A percentile compares a stretch with the other conserved stretches of the same genome.
Evolutionary conservation across 352 stramenopile genomes (phyloP).

Genomic region (Phytophthora niederhauseri): DNA sequence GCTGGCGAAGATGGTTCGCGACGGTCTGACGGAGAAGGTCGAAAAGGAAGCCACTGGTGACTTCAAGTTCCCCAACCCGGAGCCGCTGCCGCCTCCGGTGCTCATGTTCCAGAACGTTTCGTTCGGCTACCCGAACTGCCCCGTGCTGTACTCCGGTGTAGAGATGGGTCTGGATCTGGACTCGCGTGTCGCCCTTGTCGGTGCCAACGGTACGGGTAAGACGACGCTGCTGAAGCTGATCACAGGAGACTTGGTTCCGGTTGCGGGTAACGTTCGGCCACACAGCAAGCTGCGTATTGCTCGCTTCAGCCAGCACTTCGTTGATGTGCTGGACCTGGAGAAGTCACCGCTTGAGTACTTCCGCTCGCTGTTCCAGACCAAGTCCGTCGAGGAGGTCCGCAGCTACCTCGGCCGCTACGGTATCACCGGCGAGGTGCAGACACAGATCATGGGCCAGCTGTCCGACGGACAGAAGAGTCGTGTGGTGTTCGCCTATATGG

Average conservation of each 20-base stretch:
- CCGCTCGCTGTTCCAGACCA: constrained; percentile 92
- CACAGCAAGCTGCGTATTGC: constrained; percentile 97
- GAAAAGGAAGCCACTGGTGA: constrained; percentile 84
- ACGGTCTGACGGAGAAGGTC: constrained; percentile 95
- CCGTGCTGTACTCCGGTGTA: constrained; percentile 93
- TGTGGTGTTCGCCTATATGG: constrained; percentile 98
- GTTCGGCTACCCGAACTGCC: constrained; percentile 95
- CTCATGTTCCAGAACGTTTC: constrained; percentile 97
- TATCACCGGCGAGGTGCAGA: constrained; percentile 96
- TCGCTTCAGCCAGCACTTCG: constrained; percentile 98
- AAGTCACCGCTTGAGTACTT: constrained; percentile 98
- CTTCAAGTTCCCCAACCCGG: constrained; percentile 98
- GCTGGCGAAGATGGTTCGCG: constrained; percentile 98
- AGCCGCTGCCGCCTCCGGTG: constrained; percentile 94
- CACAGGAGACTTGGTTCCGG: constrained; percentile 94
- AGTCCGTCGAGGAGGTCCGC: constrained; percentile 94
- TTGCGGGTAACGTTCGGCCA: constrained; percentile 94
- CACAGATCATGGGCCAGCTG: constrained; percentile 96
- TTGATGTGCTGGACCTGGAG: constrained; percentile 97
- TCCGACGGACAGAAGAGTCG: constrained; percentile 97
- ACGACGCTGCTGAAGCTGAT: constrained; percentile 99
- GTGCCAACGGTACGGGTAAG: constrained; percentile 97
- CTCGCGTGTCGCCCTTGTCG: constrained; percentile 97
- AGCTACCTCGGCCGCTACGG: constrained; percentile 97
- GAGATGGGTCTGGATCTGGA: constrained; percentile 98